Evolutionary conservation across 1,284 basidiomycete genomes (phyloP), one percentile per base, ranked within the genome.

Genomic region (Heliocybe sulcata): DNA sequence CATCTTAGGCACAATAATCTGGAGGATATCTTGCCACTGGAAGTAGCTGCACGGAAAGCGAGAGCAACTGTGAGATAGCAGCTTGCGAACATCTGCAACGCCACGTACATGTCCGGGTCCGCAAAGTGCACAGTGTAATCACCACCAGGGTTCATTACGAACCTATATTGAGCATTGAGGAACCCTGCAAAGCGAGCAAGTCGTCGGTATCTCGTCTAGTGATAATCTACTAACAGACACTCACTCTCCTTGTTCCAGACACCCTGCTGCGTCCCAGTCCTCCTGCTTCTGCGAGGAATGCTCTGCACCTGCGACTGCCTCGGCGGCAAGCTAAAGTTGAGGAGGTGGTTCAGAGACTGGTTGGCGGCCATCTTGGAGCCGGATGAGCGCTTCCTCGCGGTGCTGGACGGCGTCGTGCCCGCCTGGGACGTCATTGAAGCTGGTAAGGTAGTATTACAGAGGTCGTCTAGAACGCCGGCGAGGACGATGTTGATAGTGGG

Each of bases 41-140:
- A 97, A 90, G 72, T 87, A 92, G 63, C 92, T 94, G 63, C 14
- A 52, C 29, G 29, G 26, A 23, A 51, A 35, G 55, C 58, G 53
- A 58, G 16, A 52, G 54, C 16, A 33, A 54, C 50, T 56, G 52
- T 53, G 53, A 19, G 53, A 31, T 31, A 31, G 12, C 29, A 12
- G 29, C 12, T 31, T 31, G 29, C 6, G 54, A 57, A 54, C 52
- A n/a, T n/a, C n/a, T n/a, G n/a, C n/a, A n/a, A n/a, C n/a, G n/a
- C n/a, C n/a, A 75, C 89, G 65, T 66, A 89, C 92, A 95, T 94
- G 69, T 96, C 92, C 31, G 92, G 93, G 70, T 97, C 94, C 51
- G 92, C 92, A 67, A 97, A 94, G 71, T 97, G 93, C 2, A 92
- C 93, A 11, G 93, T 94, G 67, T 96, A 97, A 64, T 94, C 92